These are phyloP conservation scores for Hemileccinum rubropunctum DNA, from an alignment of 768 basidiomycete genomes.

Conservation along the genomic window DNA sequence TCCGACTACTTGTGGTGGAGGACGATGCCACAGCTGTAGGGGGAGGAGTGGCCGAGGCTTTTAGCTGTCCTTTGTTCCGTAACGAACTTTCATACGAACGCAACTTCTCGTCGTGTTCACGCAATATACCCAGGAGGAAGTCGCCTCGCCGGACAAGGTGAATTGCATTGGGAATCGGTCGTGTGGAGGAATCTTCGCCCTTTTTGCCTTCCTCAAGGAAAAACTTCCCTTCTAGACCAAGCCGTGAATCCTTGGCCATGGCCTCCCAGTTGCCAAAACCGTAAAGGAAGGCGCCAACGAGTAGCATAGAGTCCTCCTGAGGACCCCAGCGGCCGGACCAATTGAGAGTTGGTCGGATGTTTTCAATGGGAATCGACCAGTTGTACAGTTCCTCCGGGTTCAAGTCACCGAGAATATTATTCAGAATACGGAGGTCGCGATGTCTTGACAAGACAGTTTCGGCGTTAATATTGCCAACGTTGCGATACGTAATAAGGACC, in stretches of 20 bases:
- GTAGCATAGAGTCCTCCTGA: slow-evolving; percentile 89
- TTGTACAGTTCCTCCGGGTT: slow-evolving; percentile 63
- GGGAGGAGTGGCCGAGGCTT: slow-evolving; percentile 72
- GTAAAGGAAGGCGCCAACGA: slow-evolving; percentile 89
- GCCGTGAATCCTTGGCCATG: slow-evolving; percentile 83
- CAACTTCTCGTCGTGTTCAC: slow-evolving; percentile 88
- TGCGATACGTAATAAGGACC: slow-evolving; percentile 86
- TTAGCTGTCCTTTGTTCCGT: slow-evolving; percentile 65
- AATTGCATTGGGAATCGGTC: slow-evolving; percentile 95
- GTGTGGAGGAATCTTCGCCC: slow-evolving; percentile 76
- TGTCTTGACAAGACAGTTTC: slow-evolving; percentile 92
- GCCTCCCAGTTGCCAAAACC: slow-evolving; percentile 98
- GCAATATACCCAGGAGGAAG: slow-evolving; percentile 80
- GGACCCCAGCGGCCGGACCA: slow-evolving; percentile 97
- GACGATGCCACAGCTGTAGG: slow-evolving; percentile 68
- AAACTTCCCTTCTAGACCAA: slow-evolving; percentile 88
- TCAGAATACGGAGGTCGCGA: slow-evolving; percentile 86
- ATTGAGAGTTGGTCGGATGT: slow-evolving; percentile 89
- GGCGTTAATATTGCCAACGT: slow-evolving; percentile 93
- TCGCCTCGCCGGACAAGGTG: slow-evolving; percentile 97
- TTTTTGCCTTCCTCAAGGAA: slow-evolving; percentile 99
- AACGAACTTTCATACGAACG: slow-evolving; percentile 83
- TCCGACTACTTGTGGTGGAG: slow-evolving; percentile 55
- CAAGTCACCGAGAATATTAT: slow-evolving; percentile 69
- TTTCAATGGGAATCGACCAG: slow-evolving; percentile 90